Evolutionary conservation across 257 asterid genomes (phyloP), one percentile per base, ranked within the genome.

Genomic region (Solanum peruvianum): DNA sequence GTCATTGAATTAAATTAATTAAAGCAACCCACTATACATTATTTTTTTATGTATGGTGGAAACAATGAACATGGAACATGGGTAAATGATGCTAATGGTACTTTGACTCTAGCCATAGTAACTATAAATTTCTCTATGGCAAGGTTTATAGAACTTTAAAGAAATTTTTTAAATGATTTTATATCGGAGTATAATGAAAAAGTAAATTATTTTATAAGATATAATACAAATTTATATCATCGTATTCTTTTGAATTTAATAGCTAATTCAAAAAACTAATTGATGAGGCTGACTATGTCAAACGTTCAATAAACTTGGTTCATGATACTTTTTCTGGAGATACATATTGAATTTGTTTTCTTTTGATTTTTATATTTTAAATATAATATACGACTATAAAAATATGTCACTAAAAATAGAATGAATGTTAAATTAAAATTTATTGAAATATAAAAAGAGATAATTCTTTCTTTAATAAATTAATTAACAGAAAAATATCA

Each of bases 131-230:
- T 56, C 64, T 56, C 11, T 18, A 18, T 56, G 62, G 62, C 23
- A 52, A 52, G 72, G 72, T 18, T 7, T 11, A 56, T 20, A 3
- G 8, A 56, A 1, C 25, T 56, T 56, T 8, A 20, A 56, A 56
- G 11, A 56, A 58, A 20, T 1, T 3, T 58, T 58, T 58, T 2
- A 58, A 8, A 5, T 58, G 25, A 20, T 1, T 56, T 56, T 7
- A 56, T 56, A 7, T 56, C 3, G n/a, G 11, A 56, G 5, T 56
- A 20, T 56, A 56, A 7, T 20, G 9, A 20, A 56, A 45, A 56
- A 56, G 3, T 20, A 56, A 56, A 7, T 7, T 0, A 0, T 0
- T 18, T 56, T 56, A 18, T 1, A 4, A 58, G 66, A 58, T 2
- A 56, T 20, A 56, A 20, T 5, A 18, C 1, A 18, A 20, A 4